Evolutionary conservation across 208 protist species (phyloP).

Genomic region (Leishmania turanica): DNA sequence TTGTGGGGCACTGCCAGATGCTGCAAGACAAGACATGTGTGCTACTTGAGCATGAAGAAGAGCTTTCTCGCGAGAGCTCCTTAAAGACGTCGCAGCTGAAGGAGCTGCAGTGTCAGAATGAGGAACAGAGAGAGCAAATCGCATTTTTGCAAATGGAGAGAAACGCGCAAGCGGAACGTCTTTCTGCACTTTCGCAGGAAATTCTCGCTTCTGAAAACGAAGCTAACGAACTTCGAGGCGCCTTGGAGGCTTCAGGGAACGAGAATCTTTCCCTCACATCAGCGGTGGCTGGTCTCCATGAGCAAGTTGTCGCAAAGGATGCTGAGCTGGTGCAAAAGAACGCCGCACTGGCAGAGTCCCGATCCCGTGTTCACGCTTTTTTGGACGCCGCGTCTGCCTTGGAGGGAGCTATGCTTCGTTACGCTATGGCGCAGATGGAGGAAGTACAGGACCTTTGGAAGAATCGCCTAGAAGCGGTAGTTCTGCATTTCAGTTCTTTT

Average conservation of each 20-base stretch:
- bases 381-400: not conserved
- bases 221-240: not conserved
- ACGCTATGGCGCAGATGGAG: not conserved
- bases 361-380: not conserved
- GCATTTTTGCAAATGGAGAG: not conserved
- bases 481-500: not conserved
- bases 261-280: not conserved
- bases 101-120: not conserved
- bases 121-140: not conserved
- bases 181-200: not conserved
- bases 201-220: not conserved
- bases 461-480: not conserved
- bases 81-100: not conserved
- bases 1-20: not conserved
- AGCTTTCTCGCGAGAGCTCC: not conserved
- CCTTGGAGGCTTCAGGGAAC: not conserved
- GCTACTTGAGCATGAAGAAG: not conserved
- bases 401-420: not conserved
- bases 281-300: not conserved
- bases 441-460: conserved; percentile 1
- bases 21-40: not conserved
- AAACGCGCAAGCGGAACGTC: not conserved
- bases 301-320: not conserved
- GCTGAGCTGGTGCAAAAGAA: not conserved
- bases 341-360: not conserved